Evolutionary conservation across 257 asterid genomes (phyloP).

Genomic region (Solanum rostratum): DNA sequence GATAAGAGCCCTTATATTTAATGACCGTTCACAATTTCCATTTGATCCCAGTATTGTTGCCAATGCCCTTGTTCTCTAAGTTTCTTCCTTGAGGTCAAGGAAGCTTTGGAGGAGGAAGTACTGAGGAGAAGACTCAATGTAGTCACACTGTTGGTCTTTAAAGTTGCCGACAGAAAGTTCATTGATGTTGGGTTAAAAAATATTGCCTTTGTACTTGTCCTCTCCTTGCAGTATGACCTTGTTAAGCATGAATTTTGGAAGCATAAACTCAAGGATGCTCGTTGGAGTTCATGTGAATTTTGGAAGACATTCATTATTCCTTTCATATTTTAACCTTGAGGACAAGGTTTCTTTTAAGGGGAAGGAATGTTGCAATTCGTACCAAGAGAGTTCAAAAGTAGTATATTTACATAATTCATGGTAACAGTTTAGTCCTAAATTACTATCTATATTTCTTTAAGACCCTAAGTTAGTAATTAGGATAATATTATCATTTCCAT

Average conservation of each 20-base stretch:
- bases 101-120: too few relatives aligned
- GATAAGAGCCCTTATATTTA: too few relatives aligned
- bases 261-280: background rate
- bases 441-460: background rate
- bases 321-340: background rate
- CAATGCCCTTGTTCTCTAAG: too few relatives aligned
- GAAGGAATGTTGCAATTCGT: background rate
- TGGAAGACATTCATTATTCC: background rate
- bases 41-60: too few relatives aligned
- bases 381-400: background rate
- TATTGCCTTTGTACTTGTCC: background rate
- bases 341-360: background rate
- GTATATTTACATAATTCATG: too few relatives aligned
- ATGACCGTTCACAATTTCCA: too few relatives aligned
- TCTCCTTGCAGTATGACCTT: background rate
- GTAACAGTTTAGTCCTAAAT: background rate
- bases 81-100: too few relatives aligned
- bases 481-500: background rate
- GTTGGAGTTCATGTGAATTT: background rate
- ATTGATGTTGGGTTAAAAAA: background rate
- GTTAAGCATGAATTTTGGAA: background rate
- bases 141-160: background rate
- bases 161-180: background rate
- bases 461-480: background rate
- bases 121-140: background rate